Base-by-base conservation (phyloP, 2,329 filamentous ascomycete species). In the Hymenoscyphus infarciens region DNA sequence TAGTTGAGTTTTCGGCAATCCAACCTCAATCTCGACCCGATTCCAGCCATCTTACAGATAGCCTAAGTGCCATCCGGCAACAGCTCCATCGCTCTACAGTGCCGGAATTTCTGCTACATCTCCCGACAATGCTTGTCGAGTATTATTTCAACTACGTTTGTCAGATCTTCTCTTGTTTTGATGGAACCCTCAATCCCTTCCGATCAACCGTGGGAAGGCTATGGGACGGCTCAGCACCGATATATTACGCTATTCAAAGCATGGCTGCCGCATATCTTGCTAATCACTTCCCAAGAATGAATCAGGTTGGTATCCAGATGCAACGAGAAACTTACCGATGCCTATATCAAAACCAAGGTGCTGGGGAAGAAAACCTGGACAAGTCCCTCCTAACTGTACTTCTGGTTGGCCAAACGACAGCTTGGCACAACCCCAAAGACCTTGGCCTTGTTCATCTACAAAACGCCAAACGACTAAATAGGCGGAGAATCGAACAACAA, bases 141-240 rank as follows among this genome's bases (percentile, higher is more conserved):
- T 85, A 87, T 67, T 87, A 87, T 67, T 87, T 87, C 74, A 82
- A 83, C 67, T 83, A 86, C 63, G 83, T 87, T 2, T 85, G 83
- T 57, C 80, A 79, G 3, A 74, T 87, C 10, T 87, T 85, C 71
- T 87, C 85, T n/a, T 85, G 82, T 63, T 88, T 86, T 68, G 85
- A 87, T 71, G 86, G 84, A 22, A 77, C 79, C 13, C 77, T 86
- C 67, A 88, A 87, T 67, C 83, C 84, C 0, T 87, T 87, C 66
- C 77, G 85, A 42, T 82, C 81, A 1, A 83, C 83, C 0, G 82
- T 87, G 13, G 80, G 79, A 4, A 80, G 81, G 25, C 76, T 86
- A 1, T 87, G 83, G 79, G 77, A 82, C 49, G 80, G 80, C n/a
- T 85, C 83, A 0, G 76, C 81, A 19, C 82, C 83, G 0, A 83